phyloP scores from a whole-genome alignment of 2,329 filamentous ascomycete genomes.

The Colletotrichum camelliae region DNA sequence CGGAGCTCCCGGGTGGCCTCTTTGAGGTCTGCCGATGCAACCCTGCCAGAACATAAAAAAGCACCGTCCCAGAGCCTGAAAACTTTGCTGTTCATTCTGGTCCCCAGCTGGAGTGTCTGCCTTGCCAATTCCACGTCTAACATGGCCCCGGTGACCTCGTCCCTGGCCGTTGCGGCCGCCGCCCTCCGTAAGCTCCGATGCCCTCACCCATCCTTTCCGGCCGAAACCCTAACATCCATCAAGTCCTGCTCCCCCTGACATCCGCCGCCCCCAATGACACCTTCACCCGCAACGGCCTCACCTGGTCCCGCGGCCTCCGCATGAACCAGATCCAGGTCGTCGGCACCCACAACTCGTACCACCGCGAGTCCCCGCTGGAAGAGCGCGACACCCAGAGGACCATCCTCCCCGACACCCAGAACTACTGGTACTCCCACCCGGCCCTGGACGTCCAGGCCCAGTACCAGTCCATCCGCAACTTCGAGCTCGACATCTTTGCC shows the following conservation, averaged over 20 bases:
- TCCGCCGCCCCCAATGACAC: background rate
- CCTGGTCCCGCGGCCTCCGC: slow-evolving; percentile 39
- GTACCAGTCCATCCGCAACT: slow-evolving; percentile 49
- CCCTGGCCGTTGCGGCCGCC: slow-evolving; percentile 9
- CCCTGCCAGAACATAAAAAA: background rate
- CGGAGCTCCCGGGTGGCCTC: background rate
- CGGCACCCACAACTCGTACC: slow-evolving; percentile 58
- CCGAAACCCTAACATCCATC: background rate
- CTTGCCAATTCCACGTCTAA: background rate
- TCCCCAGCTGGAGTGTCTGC: background rate
- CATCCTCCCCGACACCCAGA: slow-evolving; percentile 38
- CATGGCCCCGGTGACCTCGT: background rate
- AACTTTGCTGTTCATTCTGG: background rate
- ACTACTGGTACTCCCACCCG: slow-evolving; percentile 54
- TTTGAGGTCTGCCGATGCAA: background rate
- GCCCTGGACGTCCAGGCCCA: slow-evolving; percentile 47
- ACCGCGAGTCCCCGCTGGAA: slow-evolving; percentile 46
- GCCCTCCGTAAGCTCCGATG: slow-evolving; percentile 1
- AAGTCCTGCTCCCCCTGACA: slow-evolving; percentile 11
- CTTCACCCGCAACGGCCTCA: slow-evolving; percentile 34
- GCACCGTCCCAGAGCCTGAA: background rate
- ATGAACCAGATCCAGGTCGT: slow-evolving; percentile 58
- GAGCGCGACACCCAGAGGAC: slow-evolving; percentile 45
- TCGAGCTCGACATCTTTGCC: slow-evolving; percentile 55
- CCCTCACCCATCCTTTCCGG: background rate